Evolutionary conservation across 1,284 basidiomycete genomes (phyloP), one percentile per base, ranked within the genome.

Genomic region (Trichosporon sp.): DNA sequence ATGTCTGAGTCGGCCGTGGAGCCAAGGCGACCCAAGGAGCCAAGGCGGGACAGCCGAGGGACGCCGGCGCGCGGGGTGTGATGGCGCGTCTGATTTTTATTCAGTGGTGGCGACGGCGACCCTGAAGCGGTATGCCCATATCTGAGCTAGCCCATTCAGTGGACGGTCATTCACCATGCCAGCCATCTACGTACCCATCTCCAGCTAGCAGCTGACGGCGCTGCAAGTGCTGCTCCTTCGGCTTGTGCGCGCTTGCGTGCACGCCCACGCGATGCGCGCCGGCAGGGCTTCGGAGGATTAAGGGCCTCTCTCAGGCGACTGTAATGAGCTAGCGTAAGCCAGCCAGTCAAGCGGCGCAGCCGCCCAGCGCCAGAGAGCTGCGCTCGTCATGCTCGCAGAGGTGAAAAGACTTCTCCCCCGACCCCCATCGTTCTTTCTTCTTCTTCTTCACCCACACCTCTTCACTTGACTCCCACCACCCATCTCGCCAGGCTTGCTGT

Each of bases 401-500:
- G 47, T 60, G 13, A 31, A 60, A 60, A 60, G 29, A 31, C 18
- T 18, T 60, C 6, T 11, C 25, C 56, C 56, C 27, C 56, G 27
- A 18, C n/a, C 47, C 62, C 62, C 53, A 18, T 56, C n/a, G n/a
- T 12, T 21, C 64, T 63, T 68, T 31, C 29, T 44, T 32, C 23
- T 27, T 25, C 31, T 31, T 68, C 62, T 53, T 42, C 27, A 32
- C 62, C 62, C 25, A 62, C 60, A 31, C 21, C 32, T 42, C 23
- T 21, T 56, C 47, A 32, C 65, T 44, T 44, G 65, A 38, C 44
- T 44, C 29, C 64, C 60, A 62, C 63, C 38, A 62, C 64, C 66
- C 35, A 58, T 12, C 12, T 60, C 42, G 23, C 47, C 38, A 44
- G 65, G 65, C 63, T 66, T 71, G 67, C 67, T 68, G 67, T 62